These are phyloP conservation scores for Myriosclerotinia curreyana DNA, from an alignment of 2,329 filamentous ascomycete species.

Conservation along the genomic window DNA sequence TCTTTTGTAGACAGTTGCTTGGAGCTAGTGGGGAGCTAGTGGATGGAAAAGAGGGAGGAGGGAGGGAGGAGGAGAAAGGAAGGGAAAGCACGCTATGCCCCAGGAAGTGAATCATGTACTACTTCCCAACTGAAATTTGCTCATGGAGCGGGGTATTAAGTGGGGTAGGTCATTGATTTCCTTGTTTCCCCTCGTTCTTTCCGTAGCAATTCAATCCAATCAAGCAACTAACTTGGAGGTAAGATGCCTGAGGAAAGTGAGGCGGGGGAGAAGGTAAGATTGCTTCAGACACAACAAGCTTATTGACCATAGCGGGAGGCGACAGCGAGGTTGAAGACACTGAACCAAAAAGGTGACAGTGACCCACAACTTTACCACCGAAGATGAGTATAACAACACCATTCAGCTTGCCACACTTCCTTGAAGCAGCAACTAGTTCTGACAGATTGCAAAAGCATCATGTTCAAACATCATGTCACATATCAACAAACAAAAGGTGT, in stretches of 20 bases:
- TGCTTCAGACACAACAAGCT: background rate
- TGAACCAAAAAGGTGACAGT: no score
- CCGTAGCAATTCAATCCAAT: background rate
- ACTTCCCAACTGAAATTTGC: background rate
- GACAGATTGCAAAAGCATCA: background rate
- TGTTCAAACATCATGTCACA: background rate
- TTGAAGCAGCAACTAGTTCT: conserved; percentile 3
- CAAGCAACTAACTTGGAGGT: background rate
- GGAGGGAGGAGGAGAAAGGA: background rate
- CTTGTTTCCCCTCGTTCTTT: background rate
- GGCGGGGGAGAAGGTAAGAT: background rate
- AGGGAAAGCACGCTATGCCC: background rate
- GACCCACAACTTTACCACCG: background rate
- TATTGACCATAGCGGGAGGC: background rate
- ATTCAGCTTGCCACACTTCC: background rate
- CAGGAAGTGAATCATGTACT: background rate
- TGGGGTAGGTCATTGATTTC: background rate
- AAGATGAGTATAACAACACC: background rate
- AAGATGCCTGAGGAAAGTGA: background rate
- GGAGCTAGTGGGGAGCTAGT: background rate
- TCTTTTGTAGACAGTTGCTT: background rate
- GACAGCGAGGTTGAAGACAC: background rate
- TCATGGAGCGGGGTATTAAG: conserved; percentile 4
- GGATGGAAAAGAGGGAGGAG: background rate
- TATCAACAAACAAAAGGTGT: background rate